Evolutionary conservation across 192 early-diverging fungal genomes (phyloP).

Genomic region (Oehlia diaphana): DNA sequence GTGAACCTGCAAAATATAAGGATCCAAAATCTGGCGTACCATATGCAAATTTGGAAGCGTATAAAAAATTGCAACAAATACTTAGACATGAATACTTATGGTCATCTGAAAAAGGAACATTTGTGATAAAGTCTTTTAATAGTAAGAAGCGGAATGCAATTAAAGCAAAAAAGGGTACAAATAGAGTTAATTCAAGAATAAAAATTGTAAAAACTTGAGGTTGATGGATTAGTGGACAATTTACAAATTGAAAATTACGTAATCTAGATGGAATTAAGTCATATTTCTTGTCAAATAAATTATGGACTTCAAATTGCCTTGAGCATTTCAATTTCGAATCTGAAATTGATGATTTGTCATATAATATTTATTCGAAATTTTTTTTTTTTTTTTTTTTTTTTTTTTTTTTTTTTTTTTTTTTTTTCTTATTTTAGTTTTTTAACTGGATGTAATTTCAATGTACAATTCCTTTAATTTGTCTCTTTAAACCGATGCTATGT

Average conservation of each 20-base stretch:
- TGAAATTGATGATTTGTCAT: no score
- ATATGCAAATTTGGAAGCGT: slow-evolving; percentile 62
- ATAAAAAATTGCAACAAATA: slow-evolving; percentile 47
- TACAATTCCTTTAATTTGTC: neutral
- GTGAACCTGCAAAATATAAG: slow-evolving; percentile 56
- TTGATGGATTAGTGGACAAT: neutral
- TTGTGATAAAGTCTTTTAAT: neutral
- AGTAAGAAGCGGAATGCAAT: neutral
- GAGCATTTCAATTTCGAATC: no score
- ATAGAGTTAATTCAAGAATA: neutral
- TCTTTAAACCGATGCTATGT: neutral
- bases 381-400: no score
- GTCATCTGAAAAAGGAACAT: slow-evolving; percentile 35
- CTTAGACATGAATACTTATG: slow-evolving; percentile 54
- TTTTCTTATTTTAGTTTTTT: neutral
- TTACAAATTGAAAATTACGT: neutral
- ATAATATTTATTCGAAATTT: no score
- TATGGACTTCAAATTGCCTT: no score
- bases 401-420: no score
- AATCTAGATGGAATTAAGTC: no score
- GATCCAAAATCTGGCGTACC: slow-evolving; percentile 61
- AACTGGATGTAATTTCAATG: neutral
- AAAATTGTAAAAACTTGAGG: neutral
- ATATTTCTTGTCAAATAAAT: no score
- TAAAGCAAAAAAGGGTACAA: neutral